Percentiles rank a stretch among this genome's conserved stretches.
These are phyloP conservation scores for Herpomyces periplanetae DNA, from an alignment of 2,329 filamentous ascomycete species.

Conservation along the genomic window DNA sequence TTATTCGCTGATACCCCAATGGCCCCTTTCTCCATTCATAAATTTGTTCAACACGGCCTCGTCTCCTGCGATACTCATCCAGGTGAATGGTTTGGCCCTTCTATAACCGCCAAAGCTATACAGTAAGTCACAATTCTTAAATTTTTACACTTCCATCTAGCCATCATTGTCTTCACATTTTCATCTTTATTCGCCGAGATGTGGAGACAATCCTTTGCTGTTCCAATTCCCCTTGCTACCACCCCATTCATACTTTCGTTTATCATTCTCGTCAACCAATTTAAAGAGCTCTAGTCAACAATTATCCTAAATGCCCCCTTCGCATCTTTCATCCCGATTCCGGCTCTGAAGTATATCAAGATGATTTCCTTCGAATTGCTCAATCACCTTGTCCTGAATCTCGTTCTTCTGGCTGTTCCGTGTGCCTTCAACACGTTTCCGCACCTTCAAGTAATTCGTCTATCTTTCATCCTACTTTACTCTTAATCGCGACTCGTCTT, in stretches of 20 bases:
- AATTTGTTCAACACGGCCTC: slow-evolving; percentile 61
- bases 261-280: slow-evolving; percentile 2
- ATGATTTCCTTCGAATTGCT: slow-evolving; percentile 41
- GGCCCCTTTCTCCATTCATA: slow-evolving; percentile 75
- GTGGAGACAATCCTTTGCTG: slow-evolving; percentile 1
- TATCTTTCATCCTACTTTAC: slow-evolving; percentile 39
- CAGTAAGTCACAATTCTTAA: slow-evolving; percentile 17
- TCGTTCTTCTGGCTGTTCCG: too few relatives aligned
- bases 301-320: slow-evolving; percentile 18
- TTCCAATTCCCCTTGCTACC: too few relatives aligned
- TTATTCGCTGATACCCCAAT: slow-evolving; percentile 53
- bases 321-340: slow-evolving; percentile 65
- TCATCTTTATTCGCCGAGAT: slow-evolving; percentile 1
- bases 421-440: too few relatives aligned
- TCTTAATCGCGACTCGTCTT: slow-evolving; percentile 52
- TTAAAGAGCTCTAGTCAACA: slow-evolving; percentile 27
- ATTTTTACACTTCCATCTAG: slow-evolving; percentile 1
- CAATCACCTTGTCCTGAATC: too few relatives aligned
- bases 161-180: slow-evolving; percentile 3
- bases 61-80: slow-evolving; percentile 65
- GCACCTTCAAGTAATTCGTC: too few relatives aligned
- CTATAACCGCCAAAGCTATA: slow-evolving; percentile 68
- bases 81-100: slow-evolving; percentile 96
- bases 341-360: slow-evolving; percentile 66
- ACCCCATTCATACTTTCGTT: too few relatives aligned